phyloP scores from a whole-genome alignment of 345 rosid genomes.

The Eucalyptus tenuipes region DNA sequence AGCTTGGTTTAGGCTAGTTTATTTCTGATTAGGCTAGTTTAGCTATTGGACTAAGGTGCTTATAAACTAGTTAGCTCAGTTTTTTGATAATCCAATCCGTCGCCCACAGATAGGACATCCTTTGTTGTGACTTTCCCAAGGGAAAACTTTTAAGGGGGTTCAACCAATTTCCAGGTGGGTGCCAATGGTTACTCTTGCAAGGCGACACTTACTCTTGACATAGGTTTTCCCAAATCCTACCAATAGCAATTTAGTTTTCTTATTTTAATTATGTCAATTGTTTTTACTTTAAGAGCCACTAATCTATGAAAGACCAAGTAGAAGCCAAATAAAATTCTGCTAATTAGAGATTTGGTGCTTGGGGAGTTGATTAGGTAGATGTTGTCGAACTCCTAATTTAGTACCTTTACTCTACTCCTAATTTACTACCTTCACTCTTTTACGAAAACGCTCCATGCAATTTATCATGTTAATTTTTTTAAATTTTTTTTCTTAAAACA shows the following conservation, averaged over 20 bases:
- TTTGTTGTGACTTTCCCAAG: not conserved
- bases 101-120: not conserved
- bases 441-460: not conserved
- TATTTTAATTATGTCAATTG: not conserved
- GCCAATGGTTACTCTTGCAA: not conserved
- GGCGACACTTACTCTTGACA: not conserved
- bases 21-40: too few species aligned
- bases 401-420: not conserved
- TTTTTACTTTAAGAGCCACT: too few species aligned
- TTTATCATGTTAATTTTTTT: not conserved
- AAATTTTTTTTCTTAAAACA: too few species aligned
- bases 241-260: not conserved
- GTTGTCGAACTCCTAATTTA: not conserved
- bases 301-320: too few species aligned
- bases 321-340: not conserved
- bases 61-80: too few species aligned
- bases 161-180: fast-evolving
- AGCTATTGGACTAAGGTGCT: too few species aligned
- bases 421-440: not conserved
- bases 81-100: not conserved
- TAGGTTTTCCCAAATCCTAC: not conserved
- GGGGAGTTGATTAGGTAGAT: not conserved
- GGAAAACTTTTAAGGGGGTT: not conserved
- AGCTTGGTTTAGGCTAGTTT: too few species aligned
- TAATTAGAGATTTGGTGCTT: not conserved